Percentiles rank a stretch among this genome's conserved stretches.
These are phyloP conservation scores for Suillus bovinus DNA, from an alignment of 768 basidiomycete species.

Conservation along the genomic window DNA sequence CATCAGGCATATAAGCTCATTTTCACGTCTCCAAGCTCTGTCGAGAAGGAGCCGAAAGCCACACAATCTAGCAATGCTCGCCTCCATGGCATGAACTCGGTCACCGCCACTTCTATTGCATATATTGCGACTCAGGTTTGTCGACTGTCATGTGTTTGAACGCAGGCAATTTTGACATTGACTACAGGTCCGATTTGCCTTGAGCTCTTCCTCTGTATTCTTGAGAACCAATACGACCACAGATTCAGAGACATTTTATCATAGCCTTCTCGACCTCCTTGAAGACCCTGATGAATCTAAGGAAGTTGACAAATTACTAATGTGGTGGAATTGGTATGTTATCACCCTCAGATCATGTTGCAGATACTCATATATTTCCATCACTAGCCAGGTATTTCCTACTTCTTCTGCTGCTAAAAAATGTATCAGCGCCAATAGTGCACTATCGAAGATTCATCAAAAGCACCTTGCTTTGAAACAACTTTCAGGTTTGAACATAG, in stretches of 20 bases:
- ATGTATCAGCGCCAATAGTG: background rate
- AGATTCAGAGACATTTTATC: conserved; percentile 17
- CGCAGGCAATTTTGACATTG: background rate
- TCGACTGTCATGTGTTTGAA: background rate
- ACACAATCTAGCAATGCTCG: conserved; percentile 24
- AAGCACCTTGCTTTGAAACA: background rate
- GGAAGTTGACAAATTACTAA: too few relatives aligned
- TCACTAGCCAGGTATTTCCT: conserved; percentile 4
- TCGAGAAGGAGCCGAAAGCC: conserved; percentile 26
- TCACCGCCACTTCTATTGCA: conserved; percentile 19
- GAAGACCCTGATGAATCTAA: too few relatives aligned
- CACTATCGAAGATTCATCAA: background rate
- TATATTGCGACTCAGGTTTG: conserved; percentile 24
- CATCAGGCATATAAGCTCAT: conserved; percentile 3
- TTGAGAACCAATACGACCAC: conserved; percentile 16
- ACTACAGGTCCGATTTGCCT: conserved; percentile 10
- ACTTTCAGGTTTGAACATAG: background rate
- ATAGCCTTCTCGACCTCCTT: too few relatives aligned
- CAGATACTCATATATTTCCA: background rate
- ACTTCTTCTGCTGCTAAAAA: background rate
- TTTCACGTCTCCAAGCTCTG: conserved; percentile 29
- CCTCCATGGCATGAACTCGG: conserved; percentile 19
- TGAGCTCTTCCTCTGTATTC: conserved; percentile 15
- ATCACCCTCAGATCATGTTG: background rate
- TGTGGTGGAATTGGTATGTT: too few relatives aligned